phyloP scores from a whole-genome alignment of 1,284 basidiomycete species.

The Sanghuangporus sanghuang region DNA sequence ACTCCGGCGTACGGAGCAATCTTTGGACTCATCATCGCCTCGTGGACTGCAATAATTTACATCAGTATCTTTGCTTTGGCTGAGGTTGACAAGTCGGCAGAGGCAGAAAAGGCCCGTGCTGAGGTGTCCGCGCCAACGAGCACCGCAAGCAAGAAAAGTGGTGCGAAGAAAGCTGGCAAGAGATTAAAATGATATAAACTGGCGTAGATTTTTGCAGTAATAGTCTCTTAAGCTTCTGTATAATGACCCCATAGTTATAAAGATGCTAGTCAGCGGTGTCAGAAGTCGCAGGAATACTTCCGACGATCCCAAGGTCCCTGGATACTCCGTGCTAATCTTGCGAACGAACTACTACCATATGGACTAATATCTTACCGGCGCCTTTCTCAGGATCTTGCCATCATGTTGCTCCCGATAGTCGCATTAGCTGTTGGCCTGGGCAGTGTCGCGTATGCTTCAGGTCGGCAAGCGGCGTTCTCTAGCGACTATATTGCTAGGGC shows the following conservation, averaged over 20 bases:
- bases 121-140: background rate
- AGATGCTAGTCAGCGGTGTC: background rate
- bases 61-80: constrained; percentile 42
- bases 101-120: background rate
- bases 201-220: no score
- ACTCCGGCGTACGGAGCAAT: constrained; percentile 67
- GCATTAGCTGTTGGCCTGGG: background rate
- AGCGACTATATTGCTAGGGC: background rate
- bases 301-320: background rate
- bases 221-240: no score
- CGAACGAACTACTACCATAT: no score
- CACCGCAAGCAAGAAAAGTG: background rate
- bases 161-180: background rate
- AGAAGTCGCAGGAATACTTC: background rate
- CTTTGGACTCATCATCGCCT: constrained; percentile 61
- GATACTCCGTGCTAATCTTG: background rate
- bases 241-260: no score
- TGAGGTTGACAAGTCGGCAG: constrained; percentile 26
- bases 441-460: background rate
- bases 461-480: background rate
- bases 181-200: background rate
- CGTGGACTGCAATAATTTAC: constrained; percentile 49
- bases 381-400: background rate
- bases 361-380: background rate
- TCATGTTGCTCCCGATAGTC: background rate